Base-by-base conservation (phyloP, 208 protist species). In the Tritrichomonas foetus region DNA sequence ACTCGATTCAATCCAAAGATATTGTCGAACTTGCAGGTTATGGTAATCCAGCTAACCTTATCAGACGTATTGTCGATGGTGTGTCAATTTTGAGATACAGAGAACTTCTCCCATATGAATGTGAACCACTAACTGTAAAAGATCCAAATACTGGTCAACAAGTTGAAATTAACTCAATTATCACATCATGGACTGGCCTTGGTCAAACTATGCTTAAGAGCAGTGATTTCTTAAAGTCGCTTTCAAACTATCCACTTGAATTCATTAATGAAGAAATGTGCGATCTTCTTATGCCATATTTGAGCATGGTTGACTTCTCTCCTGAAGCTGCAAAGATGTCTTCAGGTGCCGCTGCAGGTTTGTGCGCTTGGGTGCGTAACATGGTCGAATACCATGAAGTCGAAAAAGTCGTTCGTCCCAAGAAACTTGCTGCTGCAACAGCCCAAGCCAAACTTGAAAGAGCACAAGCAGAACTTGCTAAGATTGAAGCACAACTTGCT, bases 191-290 rank as follows among this genome's bases (percentile, higher is more conserved):
- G 22, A 30, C 9, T n/a, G 80, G 33, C 16, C 39, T 44, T 8
- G 53, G 55, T 39, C 8, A 47, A 2, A 22, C 16, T 3, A 64
- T 64, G 20, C 14, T n/a, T 36, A 69, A 57, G 13, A 41, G 22
- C 3, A 41, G 33, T 39, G 49, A n/a, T 44, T 36, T 57, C n/a
- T 30, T 93, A 25, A n/a, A 93, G 82, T 64, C 53, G 47, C 20
- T 69, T 22, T 8, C 16, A 1, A 69, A 33, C 25, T 84, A 94
- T 61, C 57, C 3, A 25, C 11, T 94, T 95, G 98, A 99, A 95
- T 95, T 96, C 89, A 99, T 99, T 96, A 99, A 98, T 94, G 98
- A 99, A 95, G 98, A 99, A 96, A 99, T 97, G 84, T 98, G 98
- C 95, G 98, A 99, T 96, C 95, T 99, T 78, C 96, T 99, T 13